Conservation (phyloP, 1,284 basidiomycete species). For the Tylopilus orsonianus region DNA sequence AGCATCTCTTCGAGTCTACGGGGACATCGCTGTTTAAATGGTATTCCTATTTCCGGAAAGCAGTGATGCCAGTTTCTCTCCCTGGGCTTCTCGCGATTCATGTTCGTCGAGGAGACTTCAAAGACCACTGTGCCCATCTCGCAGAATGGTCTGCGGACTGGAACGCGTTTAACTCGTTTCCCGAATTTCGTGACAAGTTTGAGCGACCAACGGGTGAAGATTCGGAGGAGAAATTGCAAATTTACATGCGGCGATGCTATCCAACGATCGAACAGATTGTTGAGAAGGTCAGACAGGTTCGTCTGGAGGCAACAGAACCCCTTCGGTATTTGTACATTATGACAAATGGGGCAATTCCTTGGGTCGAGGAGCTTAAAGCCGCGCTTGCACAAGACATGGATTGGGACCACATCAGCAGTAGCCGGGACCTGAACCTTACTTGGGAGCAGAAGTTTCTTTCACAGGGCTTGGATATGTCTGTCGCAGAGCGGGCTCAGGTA, state of each 20-base stretch:
- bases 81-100: slow-evolving; percentile 55
- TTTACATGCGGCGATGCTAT: slow-evolving; percentile 42
- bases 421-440: slow-evolving; percentile 38
- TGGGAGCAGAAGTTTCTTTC: slow-evolving; percentile 41
- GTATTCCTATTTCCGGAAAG: too few species aligned
- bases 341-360: slow-evolving; percentile 52
- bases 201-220: too few species aligned
- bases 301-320: slow-evolving; percentile 24
- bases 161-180: slow-evolving; percentile 44
- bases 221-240: slow-evolving; percentile 23
- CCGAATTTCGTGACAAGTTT: slow-evolving; percentile 39
- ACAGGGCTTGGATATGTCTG: slow-evolving; percentile 45
- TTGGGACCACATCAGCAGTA: slow-evolving; percentile 32
- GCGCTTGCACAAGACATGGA: slow-evolving; percentile 38
- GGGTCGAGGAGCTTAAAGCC: slow-evolving; percentile 45
- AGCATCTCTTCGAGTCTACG: too few species aligned
- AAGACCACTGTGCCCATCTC: slow-evolving; percentile 49
- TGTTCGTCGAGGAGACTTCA: slow-evolving; percentile 60
- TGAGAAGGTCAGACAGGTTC: slow-evolving; percentile 33
- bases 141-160: slow-evolving; percentile 41
- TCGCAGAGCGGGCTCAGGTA: slow-evolving; percentile 43
- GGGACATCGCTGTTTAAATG: too few species aligned
- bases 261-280: slow-evolving; percentile 44
- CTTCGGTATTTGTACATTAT: slow-evolving; percentile 47
- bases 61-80: slow-evolving; percentile 17